Evolutionary conservation across 495 filamentous ascomycete genomes (phyloP).

Genomic region (Tricharina praecox): DNA sequence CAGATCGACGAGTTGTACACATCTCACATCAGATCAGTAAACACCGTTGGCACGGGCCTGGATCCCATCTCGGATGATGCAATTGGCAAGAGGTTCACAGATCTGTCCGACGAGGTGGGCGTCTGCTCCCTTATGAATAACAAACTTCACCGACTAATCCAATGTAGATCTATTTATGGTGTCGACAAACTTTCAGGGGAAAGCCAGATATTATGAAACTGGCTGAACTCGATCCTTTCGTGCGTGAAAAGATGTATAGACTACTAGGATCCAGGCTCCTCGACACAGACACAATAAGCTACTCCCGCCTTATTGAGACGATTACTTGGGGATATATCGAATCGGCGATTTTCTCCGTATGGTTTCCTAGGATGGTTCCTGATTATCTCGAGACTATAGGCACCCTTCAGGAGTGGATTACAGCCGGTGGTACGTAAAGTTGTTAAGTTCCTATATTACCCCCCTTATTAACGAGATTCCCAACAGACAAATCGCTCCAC

Average conservation of each 20-base stretch:
- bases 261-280: neutral
- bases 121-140: neutral
- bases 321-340: neutral
- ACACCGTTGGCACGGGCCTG: conserved; percentile 5
- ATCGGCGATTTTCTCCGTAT: neutral
- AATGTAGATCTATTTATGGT: neutral
- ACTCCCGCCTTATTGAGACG: neutral
- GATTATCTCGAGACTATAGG: neutral
- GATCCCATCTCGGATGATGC: neutral
- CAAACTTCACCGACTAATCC: too few species aligned
- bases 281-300: neutral
- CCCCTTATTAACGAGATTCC: neutral
- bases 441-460: neutral
- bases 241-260: too few species aligned
- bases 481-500: neutral
- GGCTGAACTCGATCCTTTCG: neutral
- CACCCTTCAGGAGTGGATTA: neutral
- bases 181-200: neutral
- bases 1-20: neutral
- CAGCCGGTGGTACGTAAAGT: neutral
- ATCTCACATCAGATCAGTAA: conserved; percentile 1
- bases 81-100: neutral
- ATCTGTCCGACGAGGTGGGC: neutral
- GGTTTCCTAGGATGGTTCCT: neutral
- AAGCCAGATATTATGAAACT: neutral